Evolutionary conservation across 179 eudicot species (phyloP), one percentile per base, ranked within the genome.

Genomic region (Vitellaria paradoxa): DNA sequence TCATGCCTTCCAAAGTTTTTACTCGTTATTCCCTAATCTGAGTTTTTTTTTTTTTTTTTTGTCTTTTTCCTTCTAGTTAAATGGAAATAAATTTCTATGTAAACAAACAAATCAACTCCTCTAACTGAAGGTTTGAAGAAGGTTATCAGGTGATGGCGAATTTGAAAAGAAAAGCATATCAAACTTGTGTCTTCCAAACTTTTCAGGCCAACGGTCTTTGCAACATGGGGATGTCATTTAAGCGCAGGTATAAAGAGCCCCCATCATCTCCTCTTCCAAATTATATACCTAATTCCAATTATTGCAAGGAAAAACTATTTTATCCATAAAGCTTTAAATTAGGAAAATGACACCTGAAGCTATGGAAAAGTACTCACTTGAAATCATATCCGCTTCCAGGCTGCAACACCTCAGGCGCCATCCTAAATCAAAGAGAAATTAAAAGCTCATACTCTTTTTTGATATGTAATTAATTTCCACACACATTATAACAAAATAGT

Each of bases 321-420:
- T 30, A 30, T 30, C 37, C 1, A 30, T 30, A 30, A 30, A 0
- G 37, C 37, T 75, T 75, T 47, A 47, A 57, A 47, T 50, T 23
- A 47, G 2, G 12, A 26, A 61, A 74, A 46, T 53, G 59, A 37
- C 30, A 65, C 46, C 23, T 65, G 60, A 37, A 55, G 55, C 49
- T 24, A 59, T 15, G 47, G 50, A 62, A 59, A 21, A 72, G 62
- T 70, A 93, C 99, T 64, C 82, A 96, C 99, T 96, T 96, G 85
- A 93, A 93, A 84, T 96, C 90, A 83, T 96, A 96, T 81, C 99
- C 99, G 74, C 89, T 91, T 78, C 89, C 94, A 49, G 97, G 97
- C 85, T 96, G 99, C 91, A 96, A 82, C 61, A 96, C 99, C 87
- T 96, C 99, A 53, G 99, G 99, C 42, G 99, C 99, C 99, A 96